A percentile compares a stretch with the other conserved stretches of the same genome.
Evolutionary conservation across 164 flowering plant genomes (phyloP).

Genomic region (Vitis riparia): DNA sequence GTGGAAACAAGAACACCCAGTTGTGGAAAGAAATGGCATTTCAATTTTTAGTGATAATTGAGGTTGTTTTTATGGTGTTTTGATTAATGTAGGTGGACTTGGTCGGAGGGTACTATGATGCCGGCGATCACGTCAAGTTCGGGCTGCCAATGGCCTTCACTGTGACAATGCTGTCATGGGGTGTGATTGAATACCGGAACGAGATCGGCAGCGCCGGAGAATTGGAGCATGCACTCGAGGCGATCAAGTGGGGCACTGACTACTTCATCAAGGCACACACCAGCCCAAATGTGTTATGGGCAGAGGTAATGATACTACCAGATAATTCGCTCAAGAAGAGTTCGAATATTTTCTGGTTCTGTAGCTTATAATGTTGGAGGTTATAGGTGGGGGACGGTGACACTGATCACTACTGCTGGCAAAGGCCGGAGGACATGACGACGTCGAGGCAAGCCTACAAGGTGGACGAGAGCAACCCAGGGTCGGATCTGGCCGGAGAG

Average conservation of each 20-base stretch:
- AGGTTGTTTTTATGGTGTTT: background rate
- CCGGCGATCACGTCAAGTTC: conserved; percentile 67
- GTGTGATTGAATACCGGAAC: conserved; percentile 41
- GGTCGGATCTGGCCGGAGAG: conserved; percentile 71
- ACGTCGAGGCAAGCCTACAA: conserved; percentile 59
- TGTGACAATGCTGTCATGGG: conserved; percentile 61
- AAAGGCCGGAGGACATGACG: conserved; percentile 77
- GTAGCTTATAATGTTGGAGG: background rate
- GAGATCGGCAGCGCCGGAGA: conserved; percentile 44
- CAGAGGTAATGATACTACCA: conserved; percentile 31
- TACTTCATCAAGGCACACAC: conserved; percentile 71
- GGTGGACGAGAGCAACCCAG: conserved; percentile 59
- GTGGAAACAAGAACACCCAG: background rate
- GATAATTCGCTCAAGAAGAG: too few species aligned
- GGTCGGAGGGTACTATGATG: conserved; percentile 70
- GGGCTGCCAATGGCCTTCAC: conserved; percentile 69
- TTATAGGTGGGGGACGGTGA: conserved; percentile 63
- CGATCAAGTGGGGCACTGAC: conserved; percentile 75
- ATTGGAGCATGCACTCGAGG: conserved; percentile 44
- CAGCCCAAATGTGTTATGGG: conserved; percentile 60
- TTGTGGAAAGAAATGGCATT: too few species aligned
- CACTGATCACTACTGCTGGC: conserved; percentile 75
- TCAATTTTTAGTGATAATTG: background rate
- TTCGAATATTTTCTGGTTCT: too few species aligned
- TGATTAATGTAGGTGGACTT: conserved; percentile 44